These are phyloP conservation scores for Castanea mollissima DNA, from an alignment of 306 rosid genomes.

Conservation along the genomic window DNA sequence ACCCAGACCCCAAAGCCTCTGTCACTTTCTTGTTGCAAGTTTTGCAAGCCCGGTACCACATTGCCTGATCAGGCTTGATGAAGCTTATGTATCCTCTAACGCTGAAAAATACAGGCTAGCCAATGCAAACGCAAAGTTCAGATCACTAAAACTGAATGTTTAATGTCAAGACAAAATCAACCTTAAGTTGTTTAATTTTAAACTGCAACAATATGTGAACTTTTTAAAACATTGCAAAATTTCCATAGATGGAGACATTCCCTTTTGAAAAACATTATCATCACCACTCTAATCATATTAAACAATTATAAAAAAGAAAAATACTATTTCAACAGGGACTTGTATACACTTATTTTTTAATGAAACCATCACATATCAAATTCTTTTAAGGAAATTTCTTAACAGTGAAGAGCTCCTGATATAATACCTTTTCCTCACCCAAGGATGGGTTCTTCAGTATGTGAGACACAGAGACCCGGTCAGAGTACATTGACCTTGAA, in stretches of 20 bases:
- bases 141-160: neutral
- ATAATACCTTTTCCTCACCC: constrained; percentile 77
- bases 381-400: neutral
- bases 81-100: constrained; percentile 62
- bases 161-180: neutral
- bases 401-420: neutral
- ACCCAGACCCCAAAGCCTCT: constrained; percentile 67
- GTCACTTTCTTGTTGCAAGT: constrained; percentile 87
- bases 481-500: constrained; percentile 65
- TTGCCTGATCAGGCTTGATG: constrained; percentile 77
- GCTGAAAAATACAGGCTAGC: constrained; percentile 72
- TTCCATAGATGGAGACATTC: too few relatives aligned
- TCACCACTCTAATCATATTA: neutral
- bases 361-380: too few relatives aligned
- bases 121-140: constrained; percentile 8
- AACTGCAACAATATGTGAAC: neutral
- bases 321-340: neutral
- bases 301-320: neutral
- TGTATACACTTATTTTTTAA: neutral
- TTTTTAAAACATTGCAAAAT: neutral
- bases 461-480: constrained; percentile 54
- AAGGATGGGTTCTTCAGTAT: constrained; percentile 55
- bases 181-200: neutral
- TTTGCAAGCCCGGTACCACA: constrained; percentile 94
- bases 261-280: too few relatives aligned